phyloP scores from a whole-genome alignment of 768 basidiomycete species.

The Lactarius vividus region DNA sequence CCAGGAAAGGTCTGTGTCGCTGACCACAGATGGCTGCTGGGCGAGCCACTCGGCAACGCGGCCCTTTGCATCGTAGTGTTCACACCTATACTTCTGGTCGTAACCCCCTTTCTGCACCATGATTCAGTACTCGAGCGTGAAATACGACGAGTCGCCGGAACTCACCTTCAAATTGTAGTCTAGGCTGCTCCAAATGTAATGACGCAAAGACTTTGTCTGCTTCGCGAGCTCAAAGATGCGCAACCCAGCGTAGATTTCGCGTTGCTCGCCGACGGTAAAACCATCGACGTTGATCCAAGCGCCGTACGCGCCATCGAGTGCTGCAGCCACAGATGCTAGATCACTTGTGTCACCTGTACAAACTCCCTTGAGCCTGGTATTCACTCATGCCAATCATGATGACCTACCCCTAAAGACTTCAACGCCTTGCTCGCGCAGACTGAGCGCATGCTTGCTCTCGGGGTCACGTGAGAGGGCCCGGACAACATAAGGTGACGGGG shows the following conservation, averaged over 20 bases:
- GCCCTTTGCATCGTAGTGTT: slow-evolving; percentile 43
- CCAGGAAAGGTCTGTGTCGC: slow-evolving; percentile 37
- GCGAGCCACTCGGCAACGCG: slow-evolving; percentile 39
- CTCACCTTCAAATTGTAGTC: slow-evolving; percentile 40
- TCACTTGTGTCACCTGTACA: slow-evolving; percentile 18
- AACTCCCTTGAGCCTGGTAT: not conserved
- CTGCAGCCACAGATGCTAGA: slow-evolving; percentile 32
- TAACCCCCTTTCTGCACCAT: slow-evolving; percentile 24
- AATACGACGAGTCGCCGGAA: not conserved
- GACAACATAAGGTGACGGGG: slow-evolving; percentile 41
- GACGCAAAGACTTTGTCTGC: slow-evolving; percentile 34
- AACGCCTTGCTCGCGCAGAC: slow-evolving; percentile 37
- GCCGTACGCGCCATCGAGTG: slow-evolving; percentile 37
- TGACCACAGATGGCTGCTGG: slow-evolving; percentile 35
- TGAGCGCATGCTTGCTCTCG: slow-evolving; percentile 34
- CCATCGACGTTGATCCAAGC: slow-evolving; percentile 38
- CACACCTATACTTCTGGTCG: slow-evolving; percentile 36
- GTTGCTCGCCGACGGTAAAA: slow-evolving; percentile 43
- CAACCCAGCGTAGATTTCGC: slow-evolving; percentile 41
- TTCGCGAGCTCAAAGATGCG: slow-evolving; percentile 42
- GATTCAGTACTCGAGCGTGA: not conserved
- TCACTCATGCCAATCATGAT: not conserved
- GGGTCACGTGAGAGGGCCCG: slow-evolving; percentile 42
- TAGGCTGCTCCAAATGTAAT: slow-evolving; percentile 42
- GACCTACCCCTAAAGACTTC: slow-evolving; percentile 37